Evolutionary conservation across 1,284 basidiomycete species (phyloP).

Genomic region (Vanrija sp.): DNA sequence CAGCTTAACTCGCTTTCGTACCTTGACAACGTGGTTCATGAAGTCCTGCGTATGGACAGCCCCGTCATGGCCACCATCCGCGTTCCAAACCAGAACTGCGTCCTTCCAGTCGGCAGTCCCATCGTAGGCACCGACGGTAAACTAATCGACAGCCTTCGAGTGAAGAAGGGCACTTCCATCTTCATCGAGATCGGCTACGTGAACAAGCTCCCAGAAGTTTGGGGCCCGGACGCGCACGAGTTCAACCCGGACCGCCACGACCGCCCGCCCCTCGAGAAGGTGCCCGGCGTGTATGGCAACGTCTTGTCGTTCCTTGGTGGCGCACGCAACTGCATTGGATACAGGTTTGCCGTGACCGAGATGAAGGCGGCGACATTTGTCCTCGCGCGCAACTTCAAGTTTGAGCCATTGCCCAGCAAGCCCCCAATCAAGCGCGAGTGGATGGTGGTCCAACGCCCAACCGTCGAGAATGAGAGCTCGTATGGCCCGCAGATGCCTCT

Average conservation of each 20-base stretch:
- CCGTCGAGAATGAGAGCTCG: neutral
- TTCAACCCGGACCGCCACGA: slow-evolving; percentile 53
- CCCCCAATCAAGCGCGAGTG: no score
- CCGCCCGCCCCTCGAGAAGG: slow-evolving; percentile 30
- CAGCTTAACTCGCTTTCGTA: slow-evolving; percentile 54
- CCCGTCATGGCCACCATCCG: slow-evolving; percentile 64
- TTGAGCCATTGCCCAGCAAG: slow-evolving; percentile 35
- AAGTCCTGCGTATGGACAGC: slow-evolving; percentile 62
- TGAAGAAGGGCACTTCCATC: slow-evolving; percentile 38
- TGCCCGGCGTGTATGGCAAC: slow-evolving; percentile 63
- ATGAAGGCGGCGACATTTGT: slow-evolving; percentile 59
- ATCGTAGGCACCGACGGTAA: slow-evolving; percentile 46
- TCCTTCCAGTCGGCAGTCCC: slow-evolving; percentile 58
- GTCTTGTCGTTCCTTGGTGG: slow-evolving; percentile 67
- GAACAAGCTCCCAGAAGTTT: slow-evolving; percentile 60
- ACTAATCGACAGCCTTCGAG: slow-evolving; percentile 35
- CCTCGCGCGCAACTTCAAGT: slow-evolving; percentile 56
- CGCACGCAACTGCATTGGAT: slow-evolving; percentile 65
- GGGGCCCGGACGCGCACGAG: slow-evolving; percentile 63
- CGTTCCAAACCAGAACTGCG: slow-evolving; percentile 55
- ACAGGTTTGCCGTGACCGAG: slow-evolving; percentile 62
- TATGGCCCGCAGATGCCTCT: slow-evolving; percentile 2
- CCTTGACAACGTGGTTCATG: slow-evolving; percentile 64
- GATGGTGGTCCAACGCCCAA: no score
- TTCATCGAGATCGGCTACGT: slow-evolving; percentile 54